Evolutionary conservation across 2,329 filamentous ascomycete genomes (phyloP).

Genomic region (Massarina eburnea): DNA sequence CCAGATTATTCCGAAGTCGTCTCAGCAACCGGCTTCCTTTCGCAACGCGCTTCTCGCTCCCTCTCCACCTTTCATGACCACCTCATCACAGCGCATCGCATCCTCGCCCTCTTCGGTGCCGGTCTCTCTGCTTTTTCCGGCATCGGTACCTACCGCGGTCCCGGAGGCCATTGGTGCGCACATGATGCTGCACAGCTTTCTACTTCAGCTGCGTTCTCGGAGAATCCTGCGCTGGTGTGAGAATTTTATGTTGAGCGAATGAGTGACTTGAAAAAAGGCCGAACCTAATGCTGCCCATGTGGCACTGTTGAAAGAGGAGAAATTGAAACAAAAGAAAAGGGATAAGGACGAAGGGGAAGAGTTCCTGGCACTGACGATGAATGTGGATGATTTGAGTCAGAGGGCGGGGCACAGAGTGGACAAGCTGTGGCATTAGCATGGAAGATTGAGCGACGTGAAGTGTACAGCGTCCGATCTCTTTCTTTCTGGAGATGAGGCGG

Average conservation of each 20-base stretch:
- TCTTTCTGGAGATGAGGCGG: constrained; percentile 5
- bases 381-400: constrained; percentile 23
- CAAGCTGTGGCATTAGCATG: constrained; percentile 16
- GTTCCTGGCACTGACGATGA: constrained; percentile 25
- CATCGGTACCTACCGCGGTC: constrained; percentile 24
- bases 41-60: constrained; percentile 5
- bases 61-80: constrained; percentile 13
- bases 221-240: constrained; percentile 21
- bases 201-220: constrained; percentile 15
- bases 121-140: constrained; percentile 27
- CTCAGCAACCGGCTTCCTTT: constrained; percentile 14
- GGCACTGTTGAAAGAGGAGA: constrained; percentile 16
- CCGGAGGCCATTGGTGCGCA: constrained; percentile 18
- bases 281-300: constrained; percentile 20
- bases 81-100: constrained; percentile 15
- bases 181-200: constrained; percentile 16
- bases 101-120: constrained; percentile 25
- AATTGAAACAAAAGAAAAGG: constrained; percentile 9
- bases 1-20: constrained; percentile 16
- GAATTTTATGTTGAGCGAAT: constrained; percentile 17
- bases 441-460: constrained; percentile 17
- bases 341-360: not conserved
- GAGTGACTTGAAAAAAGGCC: constrained; percentile 1
- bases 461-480: constrained; percentile 12
- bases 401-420: constrained; percentile 10